phyloP scores from a whole-genome alignment of 208 protist species.

The Leishmania amazonensis region DNA sequence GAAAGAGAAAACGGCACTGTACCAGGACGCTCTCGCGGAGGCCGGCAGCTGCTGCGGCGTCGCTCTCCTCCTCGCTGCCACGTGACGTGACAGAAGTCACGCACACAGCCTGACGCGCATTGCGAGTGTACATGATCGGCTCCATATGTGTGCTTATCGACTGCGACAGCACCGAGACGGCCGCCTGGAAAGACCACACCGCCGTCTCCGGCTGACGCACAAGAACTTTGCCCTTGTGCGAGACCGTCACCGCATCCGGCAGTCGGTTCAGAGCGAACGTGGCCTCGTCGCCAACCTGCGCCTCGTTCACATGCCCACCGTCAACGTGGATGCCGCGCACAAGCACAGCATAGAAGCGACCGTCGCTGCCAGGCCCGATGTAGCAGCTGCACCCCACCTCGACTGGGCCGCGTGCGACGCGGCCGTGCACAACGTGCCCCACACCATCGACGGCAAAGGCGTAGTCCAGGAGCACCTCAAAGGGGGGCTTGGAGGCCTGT shows the following conservation, averaged over 20 bases:
- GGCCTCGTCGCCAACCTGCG: constrained; percentile 82
- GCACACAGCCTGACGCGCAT: constrained; percentile 72
- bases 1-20: constrained; percentile 71
- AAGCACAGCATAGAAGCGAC: constrained; percentile 81
- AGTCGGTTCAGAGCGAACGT: constrained; percentile 92
- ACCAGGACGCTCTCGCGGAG: constrained; percentile 9
- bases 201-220: constrained; percentile 32
- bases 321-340: constrained; percentile 94
- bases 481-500: constrained; percentile 37
- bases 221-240: constrained; percentile 77
- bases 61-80: background rate
- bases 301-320: constrained; percentile 89
- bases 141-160: constrained; percentile 54
- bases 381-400: constrained; percentile 80
- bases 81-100: constrained; percentile 22
- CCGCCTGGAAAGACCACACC: constrained; percentile 32
- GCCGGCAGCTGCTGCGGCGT: background rate
- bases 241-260: constrained; percentile 50
- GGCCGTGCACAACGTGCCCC: constrained; percentile 94
- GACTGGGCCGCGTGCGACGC: constrained; percentile 87
- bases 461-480: constrained; percentile 86
- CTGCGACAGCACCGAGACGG: constrained; percentile 63
- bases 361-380: constrained; percentile 92
- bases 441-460: constrained; percentile 83
- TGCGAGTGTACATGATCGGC: constrained; percentile 82